These are phyloP conservation scores for Neofusicoccum sp. DNA, from an alignment of 2,329 filamentous ascomycete genomes.

Conservation along the genomic window DNA sequence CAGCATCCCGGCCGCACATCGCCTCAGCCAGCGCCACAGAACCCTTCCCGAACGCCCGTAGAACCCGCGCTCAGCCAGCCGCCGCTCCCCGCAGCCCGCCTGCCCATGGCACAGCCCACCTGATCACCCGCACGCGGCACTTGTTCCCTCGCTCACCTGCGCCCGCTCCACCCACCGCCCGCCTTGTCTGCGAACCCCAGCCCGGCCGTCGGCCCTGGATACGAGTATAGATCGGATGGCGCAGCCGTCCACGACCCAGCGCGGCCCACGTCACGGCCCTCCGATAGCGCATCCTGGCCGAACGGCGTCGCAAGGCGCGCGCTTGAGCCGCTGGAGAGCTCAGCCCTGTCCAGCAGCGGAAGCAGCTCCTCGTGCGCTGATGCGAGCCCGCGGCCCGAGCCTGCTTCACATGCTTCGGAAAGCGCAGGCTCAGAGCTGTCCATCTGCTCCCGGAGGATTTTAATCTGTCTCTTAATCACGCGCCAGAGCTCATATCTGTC, in stretches of 20 bases:
- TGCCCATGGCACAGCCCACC: constrained; percentile 6
- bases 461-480: constrained; percentile 65
- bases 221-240: constrained; percentile 6
- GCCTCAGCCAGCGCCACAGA: not conserved
- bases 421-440: constrained; percentile 26
- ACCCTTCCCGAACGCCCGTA: constrained; percentile 1
- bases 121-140: not conserved
- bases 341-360: constrained; percentile 28
- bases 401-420: constrained; percentile 12
- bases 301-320: not conserved
- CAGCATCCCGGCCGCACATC: not conserved
- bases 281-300: constrained; percentile 8
- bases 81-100: not conserved
- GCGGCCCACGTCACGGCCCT: not conserved
- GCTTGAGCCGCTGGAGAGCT: constrained; percentile 26
- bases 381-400: not conserved
- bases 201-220: not conserved
- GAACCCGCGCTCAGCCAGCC: not conserved
- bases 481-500: constrained; percentile 60
- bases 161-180: not conserved
- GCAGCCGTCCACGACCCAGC: not conserved
- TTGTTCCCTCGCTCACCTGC: not conserved
- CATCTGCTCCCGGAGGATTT: constrained; percentile 63
- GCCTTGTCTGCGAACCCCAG: not conserved
- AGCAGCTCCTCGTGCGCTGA: constrained; percentile 28